Percentiles rank a stretch among this genome's conserved stretches.
phyloP scores from a whole-genome alignment of 2,329 filamentous ascomycete species.

The Nothophoma quercina region DNA sequence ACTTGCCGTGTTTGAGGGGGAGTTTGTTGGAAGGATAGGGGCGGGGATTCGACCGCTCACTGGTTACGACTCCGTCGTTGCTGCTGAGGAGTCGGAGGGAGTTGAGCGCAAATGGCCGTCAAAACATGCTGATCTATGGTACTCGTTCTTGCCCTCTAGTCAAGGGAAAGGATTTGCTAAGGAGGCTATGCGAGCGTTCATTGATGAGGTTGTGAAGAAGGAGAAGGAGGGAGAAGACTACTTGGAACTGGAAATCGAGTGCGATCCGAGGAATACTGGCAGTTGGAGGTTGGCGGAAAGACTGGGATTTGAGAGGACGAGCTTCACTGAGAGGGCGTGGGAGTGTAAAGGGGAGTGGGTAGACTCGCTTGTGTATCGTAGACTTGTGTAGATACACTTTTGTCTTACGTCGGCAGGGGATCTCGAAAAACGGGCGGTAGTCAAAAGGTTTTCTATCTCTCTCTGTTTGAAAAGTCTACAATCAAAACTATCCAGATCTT shows the following conservation, averaged over 20 bases:
- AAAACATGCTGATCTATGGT: constrained; percentile 39
- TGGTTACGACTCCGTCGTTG: no score
- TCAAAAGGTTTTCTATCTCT: no score
- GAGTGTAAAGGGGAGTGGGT: constrained; percentile 47
- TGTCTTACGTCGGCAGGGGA: no score
- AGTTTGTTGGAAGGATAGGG: constrained; percentile 44
- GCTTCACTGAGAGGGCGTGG: constrained; percentile 34
- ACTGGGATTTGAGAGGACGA: constrained; percentile 38
- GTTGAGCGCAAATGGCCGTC: background rate
- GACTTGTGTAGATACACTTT: no score
- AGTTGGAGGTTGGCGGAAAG: constrained; percentile 42
- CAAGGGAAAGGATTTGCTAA: constrained; percentile 42
- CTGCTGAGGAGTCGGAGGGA: background rate
- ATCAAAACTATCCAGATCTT: no score
- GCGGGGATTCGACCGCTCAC: no score
- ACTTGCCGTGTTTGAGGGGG: constrained; percentile 29
- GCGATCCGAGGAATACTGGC: constrained; percentile 43
- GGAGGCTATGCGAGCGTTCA: constrained; percentile 41
- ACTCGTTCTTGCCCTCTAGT: constrained; percentile 34
- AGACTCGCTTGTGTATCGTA: constrained; percentile 37
- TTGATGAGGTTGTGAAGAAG: constrained; percentile 24
- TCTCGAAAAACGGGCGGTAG: no score
- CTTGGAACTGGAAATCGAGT: constrained; percentile 44
- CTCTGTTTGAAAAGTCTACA: no score
- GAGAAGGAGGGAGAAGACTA: constrained; percentile 9